phyloP scores from a whole-genome alignment of 2,329 filamentous ascomycete genomes.

The Verticillium longisporum region DNA sequence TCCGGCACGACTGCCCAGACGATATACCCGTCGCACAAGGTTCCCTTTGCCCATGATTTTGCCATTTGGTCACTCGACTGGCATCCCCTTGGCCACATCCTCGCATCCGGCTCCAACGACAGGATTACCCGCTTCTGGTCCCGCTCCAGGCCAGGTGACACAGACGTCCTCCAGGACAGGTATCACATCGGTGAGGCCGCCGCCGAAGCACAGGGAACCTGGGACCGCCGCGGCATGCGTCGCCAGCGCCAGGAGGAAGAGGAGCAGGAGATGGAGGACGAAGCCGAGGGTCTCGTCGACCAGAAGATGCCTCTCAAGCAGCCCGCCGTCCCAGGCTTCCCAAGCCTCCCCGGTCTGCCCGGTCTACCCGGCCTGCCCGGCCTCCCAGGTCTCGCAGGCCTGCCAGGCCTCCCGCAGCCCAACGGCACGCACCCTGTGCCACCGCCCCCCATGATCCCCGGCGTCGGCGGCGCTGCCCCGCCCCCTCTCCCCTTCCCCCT shows the following conservation, averaged over 20 bases:
- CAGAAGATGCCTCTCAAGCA: constrained; percentile 70
- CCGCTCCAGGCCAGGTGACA: constrained; percentile 78
- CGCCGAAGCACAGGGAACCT: constrained; percentile 91
- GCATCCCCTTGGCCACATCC: constrained; percentile 92
- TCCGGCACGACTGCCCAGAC: constrained; percentile 75
- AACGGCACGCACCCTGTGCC: constrained; percentile 20
- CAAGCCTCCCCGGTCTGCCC: constrained; percentile 50
- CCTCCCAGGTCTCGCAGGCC: constrained; percentile 45
- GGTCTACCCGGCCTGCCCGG: constrained; percentile 35
- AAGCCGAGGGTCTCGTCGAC: constrained; percentile 86
- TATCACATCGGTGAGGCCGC: constrained; percentile 94
- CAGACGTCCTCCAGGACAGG: constrained; percentile 77
- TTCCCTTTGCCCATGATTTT: constrained; percentile 86
- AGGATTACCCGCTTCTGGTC: constrained; percentile 97
- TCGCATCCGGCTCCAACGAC: constrained; percentile 94
- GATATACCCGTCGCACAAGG: constrained; percentile 84
- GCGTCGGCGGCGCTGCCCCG: constrained; percentile 36
- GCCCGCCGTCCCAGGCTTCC: constrained; percentile 39
- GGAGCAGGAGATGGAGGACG: constrained; percentile 88
- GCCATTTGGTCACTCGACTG: constrained; percentile 97
- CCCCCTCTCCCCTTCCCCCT: constrained; percentile 49
- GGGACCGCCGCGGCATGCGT: constrained; percentile 72
- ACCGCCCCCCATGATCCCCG: constrained; percentile 39
- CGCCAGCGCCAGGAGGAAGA: constrained; percentile 84
- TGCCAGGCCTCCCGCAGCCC: constrained; percentile 30